Base-by-base conservation (phyloP, 1,284 basidiomycete species). In the Ustilago hordei region DNA sequence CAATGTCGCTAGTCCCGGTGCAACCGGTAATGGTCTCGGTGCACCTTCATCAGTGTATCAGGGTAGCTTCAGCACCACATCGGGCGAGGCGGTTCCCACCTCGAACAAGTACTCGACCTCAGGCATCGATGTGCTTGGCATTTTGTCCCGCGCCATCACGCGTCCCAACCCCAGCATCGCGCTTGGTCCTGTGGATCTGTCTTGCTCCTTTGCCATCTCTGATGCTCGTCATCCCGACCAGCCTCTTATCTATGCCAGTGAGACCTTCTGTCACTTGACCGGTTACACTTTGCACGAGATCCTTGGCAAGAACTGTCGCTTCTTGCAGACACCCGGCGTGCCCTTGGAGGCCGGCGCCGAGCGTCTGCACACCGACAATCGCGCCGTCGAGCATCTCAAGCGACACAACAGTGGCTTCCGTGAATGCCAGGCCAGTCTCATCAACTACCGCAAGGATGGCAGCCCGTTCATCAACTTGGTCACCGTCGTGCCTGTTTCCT, bases 181-280 rank as follows among this genome's bases (percentile, higher is more conserved):
- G 7, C 90, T 98, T 19, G 95, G 95, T 9, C 94, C 95, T 0
- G 93, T 98, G 41, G 95, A 98, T 86, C 88, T 95, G 66, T 92
- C 93, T 3, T 95, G 93, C 84, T 91, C 93, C 9, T 98, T 98
- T 86, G 89, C 93, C 75, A 92, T 98, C 57, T 92, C 92, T 62
- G 95, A 98, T 84, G 90, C 92, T 19, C 90, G 92, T 13, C 88
- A 92, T 56, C 90, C 90, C 78, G 95, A 98, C 82, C 89, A 89
- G 55, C 94, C 95, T 1, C 92, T 98, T 82, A 91, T 97, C 11
- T 97, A 95, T 80, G 93, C 93, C 66, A 93, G 91, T 12, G 93
- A 93, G 31, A 89, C 88, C 0, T 97, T 97, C 84, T 91, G 89
- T 82, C 88, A 89, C 31, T 89, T 98, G 69, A 98, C 95, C 0